A percentile compares a stretch with the other conserved stretches of the same genome.
phyloP scores from a whole-genome alignment of 2,329 filamentous ascomycete species.

The Clarireedia paspali region DNA sequence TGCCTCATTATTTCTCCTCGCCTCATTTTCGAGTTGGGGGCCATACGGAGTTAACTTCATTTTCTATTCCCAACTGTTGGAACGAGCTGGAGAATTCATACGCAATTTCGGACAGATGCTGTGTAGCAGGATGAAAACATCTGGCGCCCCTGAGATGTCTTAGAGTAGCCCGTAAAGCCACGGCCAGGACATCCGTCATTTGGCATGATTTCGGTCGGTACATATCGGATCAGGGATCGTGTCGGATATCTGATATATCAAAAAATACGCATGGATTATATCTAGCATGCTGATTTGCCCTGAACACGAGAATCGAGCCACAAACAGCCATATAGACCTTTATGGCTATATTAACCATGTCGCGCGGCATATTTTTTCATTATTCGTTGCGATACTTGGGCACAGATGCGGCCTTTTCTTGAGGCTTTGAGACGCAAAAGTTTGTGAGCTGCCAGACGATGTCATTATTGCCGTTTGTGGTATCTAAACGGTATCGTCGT shows the following conservation, averaged over 20 bases:
- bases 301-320: background rate
- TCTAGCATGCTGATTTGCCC: background rate
- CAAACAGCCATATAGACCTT: background rate
- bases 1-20: background rate
- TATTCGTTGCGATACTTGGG: background rate
- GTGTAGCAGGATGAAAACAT: background rate
- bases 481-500: background rate
- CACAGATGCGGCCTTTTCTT: background rate
- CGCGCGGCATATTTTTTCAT: background rate
- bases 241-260: background rate
- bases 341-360: background rate
- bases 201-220: background rate
- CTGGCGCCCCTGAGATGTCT: background rate
- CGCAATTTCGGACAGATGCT: background rate
- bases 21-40: conserved; percentile 3
- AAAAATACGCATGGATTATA: background rate
- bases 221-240: conserved; percentile 1
- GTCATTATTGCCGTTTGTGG: background rate
- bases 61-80: conserved; percentile 3
- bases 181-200: background rate
- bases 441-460: too few species aligned
- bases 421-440: too few species aligned
- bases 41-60: background rate
- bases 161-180: background rate
- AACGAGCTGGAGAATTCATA: background rate